Evolutionary conservation across 306 rosid genomes (phyloP), one percentile per base, ranked within the genome.

Genomic region (Astragalus glycyphyllos): DNA sequence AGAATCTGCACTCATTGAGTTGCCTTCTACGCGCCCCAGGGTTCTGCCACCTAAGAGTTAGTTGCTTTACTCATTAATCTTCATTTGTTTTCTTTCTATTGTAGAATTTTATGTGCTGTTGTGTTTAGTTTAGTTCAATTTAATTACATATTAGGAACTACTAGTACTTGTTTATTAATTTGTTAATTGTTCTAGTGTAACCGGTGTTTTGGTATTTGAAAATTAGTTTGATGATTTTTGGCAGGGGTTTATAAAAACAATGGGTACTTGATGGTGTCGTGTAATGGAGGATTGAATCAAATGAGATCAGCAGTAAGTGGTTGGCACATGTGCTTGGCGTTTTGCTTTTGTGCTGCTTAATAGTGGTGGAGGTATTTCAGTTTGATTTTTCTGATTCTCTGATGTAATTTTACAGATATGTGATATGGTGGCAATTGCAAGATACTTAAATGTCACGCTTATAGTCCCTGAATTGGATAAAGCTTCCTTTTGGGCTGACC

Each of bases 291-390:
- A 56, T 85, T 92, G 57, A 92, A 92, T 77, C 98, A 92, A 84
- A 92, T 92, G 98, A 86, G 98, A 79, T 87, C 97, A 13, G 98
- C 98, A 83, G 98, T 92, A 74, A 82, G 97, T 88, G 78, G 76
- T 70, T 68, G 23, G 7, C 4, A 20, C 67, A 23, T 59, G 62
- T 2, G 4, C 11, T 51, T 81, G 38, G 6, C 4, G 7, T 47
- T 48, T 66, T 37, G 44, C 16, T 16, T 23, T 60, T 20, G 40
- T 60, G 58, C 14, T 7, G 63, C 12, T 63, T 15, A 12, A 45
- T 44, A 7, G 8, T 75, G 68, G 8, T 69, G 60, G 34, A 9
- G 66, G 47, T 34, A 3, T 73, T 44, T 70, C 9, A 11, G 65
- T 45, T 51, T 65, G 23, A 8, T 37, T 58, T 68, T 44, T 44